Evolutionary conservation across 768 basidiomycete genomes (phyloP).

Genomic region (Agaricus sinodeliciosus): DNA sequence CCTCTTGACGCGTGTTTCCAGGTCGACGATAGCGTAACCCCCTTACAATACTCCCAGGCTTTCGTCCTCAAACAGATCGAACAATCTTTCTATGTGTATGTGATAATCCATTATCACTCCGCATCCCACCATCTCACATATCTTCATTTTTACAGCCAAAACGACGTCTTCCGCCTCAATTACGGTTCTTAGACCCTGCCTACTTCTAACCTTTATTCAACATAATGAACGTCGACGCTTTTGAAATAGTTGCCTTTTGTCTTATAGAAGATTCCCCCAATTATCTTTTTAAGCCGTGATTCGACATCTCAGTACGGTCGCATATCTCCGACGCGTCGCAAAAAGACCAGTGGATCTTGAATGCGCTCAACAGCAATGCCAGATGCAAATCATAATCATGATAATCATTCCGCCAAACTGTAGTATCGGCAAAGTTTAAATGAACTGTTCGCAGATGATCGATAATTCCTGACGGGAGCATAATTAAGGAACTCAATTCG

Average conservation of each 20-base stretch:
- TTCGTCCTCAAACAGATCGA: conserved; percentile 87
- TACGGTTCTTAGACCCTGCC: conserved; percentile 32
- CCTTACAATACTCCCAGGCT: conserved; percentile 86
- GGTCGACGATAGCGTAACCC: conserved; percentile 77
- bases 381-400: no score
- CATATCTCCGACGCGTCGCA: no score
- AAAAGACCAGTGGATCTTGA: no score
- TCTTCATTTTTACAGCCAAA: conserved; percentile 45
- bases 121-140: background rate
- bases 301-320: background rate
- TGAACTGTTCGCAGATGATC: no score
- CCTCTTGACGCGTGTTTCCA: conserved; percentile 21
- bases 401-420: no score
- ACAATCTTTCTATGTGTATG: conserved; percentile 79
- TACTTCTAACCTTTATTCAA: background rate
- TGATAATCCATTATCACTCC: conserved; percentile 9
- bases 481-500: no score
- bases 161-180: conserved; percentile 93
- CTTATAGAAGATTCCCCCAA: background rate
- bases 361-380: no score
- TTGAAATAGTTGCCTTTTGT: background rate
- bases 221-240: background rate
- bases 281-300: background rate
- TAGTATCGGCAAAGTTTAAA: no score
- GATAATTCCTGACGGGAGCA: no score